Conservation (phyloP, 2,329 filamentous ascomycete genomes). For the Dendryphion nanum region DNA sequence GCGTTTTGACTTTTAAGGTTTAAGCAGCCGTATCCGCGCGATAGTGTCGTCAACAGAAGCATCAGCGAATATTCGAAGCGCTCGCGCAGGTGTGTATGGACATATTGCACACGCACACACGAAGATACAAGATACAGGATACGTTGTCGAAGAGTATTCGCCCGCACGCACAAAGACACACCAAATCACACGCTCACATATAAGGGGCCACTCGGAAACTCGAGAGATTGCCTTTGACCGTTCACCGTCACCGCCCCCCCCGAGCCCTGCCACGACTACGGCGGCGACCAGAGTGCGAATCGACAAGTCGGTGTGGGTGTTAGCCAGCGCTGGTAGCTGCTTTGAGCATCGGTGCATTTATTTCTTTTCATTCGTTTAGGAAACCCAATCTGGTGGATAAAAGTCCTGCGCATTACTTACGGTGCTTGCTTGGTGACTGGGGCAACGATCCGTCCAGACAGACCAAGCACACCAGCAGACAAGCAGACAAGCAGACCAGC, state of each 20-base stretch:
- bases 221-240: too few species aligned
- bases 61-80: conserved; percentile 3
- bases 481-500: too few species aligned
- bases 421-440: conserved; percentile 11
- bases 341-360: conserved; percentile 14
- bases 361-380: too few species aligned
- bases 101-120: too few species aligned
- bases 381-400: conserved; percentile 27
- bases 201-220: too few species aligned
- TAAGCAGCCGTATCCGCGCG: conserved; percentile 29
- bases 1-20: conserved; percentile 29
- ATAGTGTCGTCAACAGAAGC: conserved; percentile 1
- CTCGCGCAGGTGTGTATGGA: background rate
- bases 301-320: conserved; percentile 3
- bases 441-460: conserved; percentile 14
- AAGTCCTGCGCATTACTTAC: conserved; percentile 27
- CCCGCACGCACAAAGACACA: too few species aligned
- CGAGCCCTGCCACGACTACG: background rate
- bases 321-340: conserved; percentile 4
- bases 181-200: too few species aligned
- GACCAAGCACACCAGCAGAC: background rate
- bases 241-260: too few species aligned
- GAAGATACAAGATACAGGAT: too few species aligned
- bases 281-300: background rate
- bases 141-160: too few species aligned